Evolutionary conservation across 1,284 basidiomycete genomes (phyloP).

Genomic region (Polyporus tsugae): DNA sequence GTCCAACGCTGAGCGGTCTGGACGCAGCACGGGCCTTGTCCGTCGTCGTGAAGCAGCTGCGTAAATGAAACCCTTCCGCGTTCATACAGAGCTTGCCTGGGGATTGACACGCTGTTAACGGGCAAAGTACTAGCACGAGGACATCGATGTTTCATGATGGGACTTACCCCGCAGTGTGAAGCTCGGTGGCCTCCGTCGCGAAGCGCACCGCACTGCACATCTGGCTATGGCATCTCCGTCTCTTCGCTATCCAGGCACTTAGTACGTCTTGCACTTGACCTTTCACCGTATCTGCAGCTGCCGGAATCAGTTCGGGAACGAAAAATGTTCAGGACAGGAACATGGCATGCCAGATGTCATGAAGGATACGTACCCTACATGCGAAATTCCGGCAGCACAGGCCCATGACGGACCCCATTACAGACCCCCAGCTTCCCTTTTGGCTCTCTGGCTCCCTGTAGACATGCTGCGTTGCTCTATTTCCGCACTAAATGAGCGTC

Average conservation of each 20-base stretch:
- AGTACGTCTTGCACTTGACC: background rate
- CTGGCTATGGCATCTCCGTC: background rate
- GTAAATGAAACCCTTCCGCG: background rate
- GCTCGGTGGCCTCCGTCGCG: background rate
- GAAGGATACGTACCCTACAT: background rate
- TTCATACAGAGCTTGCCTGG: background rate
- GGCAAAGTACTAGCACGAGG: conserved; percentile 17
- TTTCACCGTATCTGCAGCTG: background rate
- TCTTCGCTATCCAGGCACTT: background rate
- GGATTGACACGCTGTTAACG: background rate
- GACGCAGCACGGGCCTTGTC: background rate
- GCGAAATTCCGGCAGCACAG: background rate
- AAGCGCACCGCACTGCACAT: background rate
- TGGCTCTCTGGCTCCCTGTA: background rate
- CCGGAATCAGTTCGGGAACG: conserved; percentile 7
- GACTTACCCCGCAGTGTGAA: conserved; percentile 22
- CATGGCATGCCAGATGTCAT: background rate
- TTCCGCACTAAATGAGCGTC: background rate
- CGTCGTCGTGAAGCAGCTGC: background rate
- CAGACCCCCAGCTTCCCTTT: background rate
- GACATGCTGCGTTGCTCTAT: background rate
- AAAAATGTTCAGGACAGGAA: background rate
- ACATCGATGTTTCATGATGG: conserved; percentile 7
- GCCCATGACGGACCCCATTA: background rate
- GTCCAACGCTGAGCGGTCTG: background rate